Percentiles rank a stretch among this genome's conserved stretches.
Conservation (phyloP, 139 green algal species). For the Chlamydomonas urium region DNA sequence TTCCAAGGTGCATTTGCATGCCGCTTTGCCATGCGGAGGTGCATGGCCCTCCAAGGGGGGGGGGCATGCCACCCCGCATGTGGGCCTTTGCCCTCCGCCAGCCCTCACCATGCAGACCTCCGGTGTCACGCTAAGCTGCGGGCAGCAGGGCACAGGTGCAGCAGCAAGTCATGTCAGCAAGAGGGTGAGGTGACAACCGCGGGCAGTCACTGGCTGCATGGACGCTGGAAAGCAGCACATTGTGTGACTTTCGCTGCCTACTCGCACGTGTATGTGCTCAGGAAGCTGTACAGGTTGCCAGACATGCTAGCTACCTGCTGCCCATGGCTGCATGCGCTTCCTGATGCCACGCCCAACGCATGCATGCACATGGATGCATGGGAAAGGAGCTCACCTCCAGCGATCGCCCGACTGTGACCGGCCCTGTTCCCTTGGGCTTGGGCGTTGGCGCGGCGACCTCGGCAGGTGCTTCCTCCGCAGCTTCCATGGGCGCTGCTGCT, state of each 20-base stretch:
- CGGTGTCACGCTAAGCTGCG: slow-evolving; percentile 36
- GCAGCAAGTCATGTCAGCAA: slow-evolving; percentile 2
- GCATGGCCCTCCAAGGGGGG: too few relatives aligned
- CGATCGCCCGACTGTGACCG: slow-evolving; percentile 29
- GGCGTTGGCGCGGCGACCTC: background rate
- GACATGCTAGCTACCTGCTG: too few relatives aligned
- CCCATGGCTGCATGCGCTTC: too few relatives aligned
- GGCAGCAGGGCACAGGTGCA: background rate
- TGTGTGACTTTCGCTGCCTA: too few relatives aligned
- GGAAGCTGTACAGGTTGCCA: too few relatives aligned
- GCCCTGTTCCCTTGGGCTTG: background rate
- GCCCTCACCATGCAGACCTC: slow-evolving; percentile 49
- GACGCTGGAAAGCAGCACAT: too few relatives aligned
- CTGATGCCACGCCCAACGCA: background rate
- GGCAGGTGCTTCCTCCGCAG: slow-evolving; percentile 11
- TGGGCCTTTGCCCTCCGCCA: background rate
- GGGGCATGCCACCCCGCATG: too few relatives aligned
- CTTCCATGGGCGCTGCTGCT: background rate
- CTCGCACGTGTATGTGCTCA: too few relatives aligned
- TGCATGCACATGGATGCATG: background rate
- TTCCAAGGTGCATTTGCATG: too few relatives aligned
- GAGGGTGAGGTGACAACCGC: too few relatives aligned
- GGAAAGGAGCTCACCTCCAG: slow-evolving; percentile 25
- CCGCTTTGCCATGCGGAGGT: too few relatives aligned
- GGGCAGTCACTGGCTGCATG: too few relatives aligned